Evolutionary conservation across 257 asterid species (phyloP), one percentile per base, ranked within the genome.

Genomic region (Nicotiana knightiana): DNA sequence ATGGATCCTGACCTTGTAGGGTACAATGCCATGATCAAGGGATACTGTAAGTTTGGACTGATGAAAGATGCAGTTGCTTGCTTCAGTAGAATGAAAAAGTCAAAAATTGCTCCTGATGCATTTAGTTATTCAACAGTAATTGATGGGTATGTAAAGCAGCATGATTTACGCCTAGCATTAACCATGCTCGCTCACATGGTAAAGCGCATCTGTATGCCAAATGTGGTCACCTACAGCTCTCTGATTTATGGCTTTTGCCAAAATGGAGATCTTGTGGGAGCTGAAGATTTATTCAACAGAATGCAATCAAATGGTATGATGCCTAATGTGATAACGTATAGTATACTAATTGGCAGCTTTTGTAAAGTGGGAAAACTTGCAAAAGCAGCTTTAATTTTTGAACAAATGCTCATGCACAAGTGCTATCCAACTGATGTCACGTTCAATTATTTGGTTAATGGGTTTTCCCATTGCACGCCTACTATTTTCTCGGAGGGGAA

Each of bases 241-340:
- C 88, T 96, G 54, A 89, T 96, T 61, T 82, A 86, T 83, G 99
- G 99, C n/a, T 90, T 91, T 85, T 96, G 92, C 79, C 89, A 89
- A 51, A 67, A 33, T 82, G 92, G 94, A 80, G 86, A 90, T 81
- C n/a, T 67, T 79, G 76, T 54, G 9, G 87, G 89, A 81, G 98
- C 98, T 51, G 94, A 88, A 87, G 88, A 84, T 26, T 58, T 88
- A 28, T 88, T 96, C 48, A 68, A 76, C 83, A 92, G 85, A 75
- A 88, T 96, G 97, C 90, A 76, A 81, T 81, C 85, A n/a, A 86
- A 82, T 68, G 91, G 90, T 59, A 75, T 90, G 81, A 79, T 54
- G 77, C 97, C 99, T 61, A 96, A 96, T 86, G 98, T 94, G 81
- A 97, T 96, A 86, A 93, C 98, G 37, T 96, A 92, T 80, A 93